phyloP scores from a whole-genome alignment of 306 rosid species.

The Lagenaria siceraria region DNA sequence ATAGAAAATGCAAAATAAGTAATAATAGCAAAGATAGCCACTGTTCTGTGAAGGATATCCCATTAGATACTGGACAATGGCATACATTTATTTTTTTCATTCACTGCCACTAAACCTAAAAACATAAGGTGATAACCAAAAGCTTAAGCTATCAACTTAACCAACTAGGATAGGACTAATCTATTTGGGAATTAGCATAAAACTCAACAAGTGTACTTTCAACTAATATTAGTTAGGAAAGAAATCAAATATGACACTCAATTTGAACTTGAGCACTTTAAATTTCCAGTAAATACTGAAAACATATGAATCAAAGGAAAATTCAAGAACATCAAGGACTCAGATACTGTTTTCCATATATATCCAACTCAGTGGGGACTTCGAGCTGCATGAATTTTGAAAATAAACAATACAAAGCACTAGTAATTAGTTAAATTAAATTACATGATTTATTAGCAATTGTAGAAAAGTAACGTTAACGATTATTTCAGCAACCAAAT shows the following conservation, averaged over 20 bases:
- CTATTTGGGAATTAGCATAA: background rate
- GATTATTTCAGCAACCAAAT: background rate
- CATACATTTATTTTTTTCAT: background rate
- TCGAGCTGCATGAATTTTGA: background rate
- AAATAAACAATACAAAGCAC: background rate
- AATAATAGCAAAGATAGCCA: background rate
- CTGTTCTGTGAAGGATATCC: background rate
- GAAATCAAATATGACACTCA: background rate
- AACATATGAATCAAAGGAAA: background rate
- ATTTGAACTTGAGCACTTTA: background rate
- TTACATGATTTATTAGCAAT: background rate
- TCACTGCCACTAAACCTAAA: background rate
- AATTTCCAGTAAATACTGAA: background rate
- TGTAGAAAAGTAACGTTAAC: background rate
- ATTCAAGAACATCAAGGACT: background rate
- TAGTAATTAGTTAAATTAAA: background rate
- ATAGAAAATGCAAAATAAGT: background rate
- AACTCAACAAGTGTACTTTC: background rate
- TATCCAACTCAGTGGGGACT: background rate
- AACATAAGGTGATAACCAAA: background rate
- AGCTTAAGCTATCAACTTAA: background rate
- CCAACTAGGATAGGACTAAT: background rate
- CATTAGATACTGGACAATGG: background rate
- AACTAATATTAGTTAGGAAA: background rate
- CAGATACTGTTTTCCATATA: background rate